These are phyloP conservation scores for Candida sphagnicola DNA, from an alignment of 805 yeast genomes.

Conservation along the genomic window DNA sequence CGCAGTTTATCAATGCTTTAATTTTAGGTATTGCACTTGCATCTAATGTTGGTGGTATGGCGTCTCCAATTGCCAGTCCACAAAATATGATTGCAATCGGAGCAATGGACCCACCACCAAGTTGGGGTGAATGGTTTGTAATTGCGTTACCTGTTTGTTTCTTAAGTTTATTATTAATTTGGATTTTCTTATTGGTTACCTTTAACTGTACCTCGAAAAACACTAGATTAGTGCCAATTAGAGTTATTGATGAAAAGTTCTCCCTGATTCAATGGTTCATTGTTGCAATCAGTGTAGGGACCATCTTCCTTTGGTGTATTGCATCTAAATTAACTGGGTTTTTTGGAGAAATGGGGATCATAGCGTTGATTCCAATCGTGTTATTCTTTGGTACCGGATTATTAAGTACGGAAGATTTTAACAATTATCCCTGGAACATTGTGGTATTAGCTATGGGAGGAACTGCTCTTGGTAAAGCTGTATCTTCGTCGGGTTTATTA, in stretches of 20 bases:
- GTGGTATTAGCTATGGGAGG: slow-evolving; percentile 98
- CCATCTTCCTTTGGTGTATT: slow-evolving; percentile 88
- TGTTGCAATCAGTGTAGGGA: slow-evolving; percentile 56
- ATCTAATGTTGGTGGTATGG: slow-evolving; percentile 53
- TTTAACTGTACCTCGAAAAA: slow-evolving; percentile 50
- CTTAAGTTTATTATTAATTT: slow-evolving; percentile 35
- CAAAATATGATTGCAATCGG: slow-evolving; percentile 54
- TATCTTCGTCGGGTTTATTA: slow-evolving; percentile 83
- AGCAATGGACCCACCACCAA: slow-evolving; percentile 48
- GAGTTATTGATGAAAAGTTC: slow-evolving; percentile 62
- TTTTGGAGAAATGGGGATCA: slow-evolving; percentile 96
- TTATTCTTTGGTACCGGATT: slow-evolving; percentile 90
- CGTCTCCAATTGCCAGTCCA: slow-evolving; percentile 53
- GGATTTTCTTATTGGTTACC: slow-evolving; percentile 50
- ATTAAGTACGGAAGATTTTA: slow-evolving; percentile 84
- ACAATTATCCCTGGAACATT: slow-evolving; percentile 95
- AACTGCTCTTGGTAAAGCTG: slow-evolving; percentile 91
- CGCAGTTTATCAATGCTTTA: slow-evolving; percentile 37
- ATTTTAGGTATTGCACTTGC: slow-evolving; percentile 48
- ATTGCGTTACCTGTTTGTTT: slow-evolving; percentile 46
- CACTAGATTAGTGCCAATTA: slow-evolving; percentile 51
- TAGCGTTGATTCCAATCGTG: slow-evolving; percentile 86
- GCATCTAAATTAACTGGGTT: slow-evolving; percentile 67
- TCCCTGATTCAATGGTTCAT: slow-evolving; percentile 74
- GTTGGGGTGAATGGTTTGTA: slow-evolving; percentile 57